Conservation (phyloP, 1,284 basidiomycete species). For the Trichosporon ovoides region DNA sequence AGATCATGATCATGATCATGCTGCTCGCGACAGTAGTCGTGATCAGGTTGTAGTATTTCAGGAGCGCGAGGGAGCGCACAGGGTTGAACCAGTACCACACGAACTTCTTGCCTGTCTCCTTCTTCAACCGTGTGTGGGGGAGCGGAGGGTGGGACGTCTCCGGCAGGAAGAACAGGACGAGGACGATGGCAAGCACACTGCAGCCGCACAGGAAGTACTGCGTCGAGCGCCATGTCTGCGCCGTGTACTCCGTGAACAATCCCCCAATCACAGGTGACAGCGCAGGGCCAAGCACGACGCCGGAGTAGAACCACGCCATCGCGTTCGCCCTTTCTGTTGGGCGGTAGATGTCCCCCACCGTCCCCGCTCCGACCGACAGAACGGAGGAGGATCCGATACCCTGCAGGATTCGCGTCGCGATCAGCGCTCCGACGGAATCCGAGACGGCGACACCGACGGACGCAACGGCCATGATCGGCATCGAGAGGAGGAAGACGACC, state of each 20-base stretch:
- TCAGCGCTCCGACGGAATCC: slow-evolving; percentile 53
- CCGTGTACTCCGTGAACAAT: slow-evolving; percentile 47
- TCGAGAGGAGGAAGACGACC: slow-evolving; percentile 57
- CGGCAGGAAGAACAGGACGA: slow-evolving; percentile 58
- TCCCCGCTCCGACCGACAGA: slow-evolving; percentile 58
- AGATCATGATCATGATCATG: slow-evolving; percentile 35
- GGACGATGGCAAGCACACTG: slow-evolving; percentile 52
- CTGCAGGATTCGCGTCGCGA: slow-evolving; percentile 62
- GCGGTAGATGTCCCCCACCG: slow-evolving; percentile 61
- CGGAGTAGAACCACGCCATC: slow-evolving; percentile 59
- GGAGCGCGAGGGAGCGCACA: slow-evolving; percentile 53
- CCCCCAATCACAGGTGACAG: slow-evolving; percentile 46
- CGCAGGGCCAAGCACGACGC: slow-evolving; percentile 50
- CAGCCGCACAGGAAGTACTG: slow-evolving; percentile 54
- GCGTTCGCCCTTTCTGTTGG: slow-evolving; percentile 60
- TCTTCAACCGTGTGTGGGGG: slow-evolving; percentile 35
- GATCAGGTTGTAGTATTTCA: slow-evolving; percentile 58
- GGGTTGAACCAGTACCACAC: slow-evolving; percentile 59
- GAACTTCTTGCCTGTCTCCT: slow-evolving; percentile 41
- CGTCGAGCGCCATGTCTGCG: slow-evolving; percentile 60
- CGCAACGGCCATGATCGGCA: slow-evolving; percentile 59
- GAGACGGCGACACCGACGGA: slow-evolving; percentile 58
- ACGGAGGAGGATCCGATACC: slow-evolving; percentile 54
- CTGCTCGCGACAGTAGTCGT: slow-evolving; percentile 23
- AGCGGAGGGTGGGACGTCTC: slow-evolving; percentile 63